Conservation (phyloP, 2,329 filamentous ascomycete species). For the Penicillium paneum region DNA sequence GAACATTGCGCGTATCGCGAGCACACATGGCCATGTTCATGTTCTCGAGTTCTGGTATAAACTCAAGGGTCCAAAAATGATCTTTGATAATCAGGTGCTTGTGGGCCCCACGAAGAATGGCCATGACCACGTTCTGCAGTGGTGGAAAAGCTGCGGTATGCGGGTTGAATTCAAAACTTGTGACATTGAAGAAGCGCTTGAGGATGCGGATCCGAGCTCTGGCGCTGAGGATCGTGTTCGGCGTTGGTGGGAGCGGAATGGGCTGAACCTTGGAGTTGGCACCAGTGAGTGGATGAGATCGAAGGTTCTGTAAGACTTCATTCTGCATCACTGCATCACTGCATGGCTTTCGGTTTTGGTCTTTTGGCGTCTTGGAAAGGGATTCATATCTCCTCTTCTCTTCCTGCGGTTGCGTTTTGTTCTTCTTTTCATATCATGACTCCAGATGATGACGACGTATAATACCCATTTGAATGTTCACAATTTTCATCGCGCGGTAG, state of each 20-base stretch:
- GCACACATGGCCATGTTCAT: constrained; percentile 76
- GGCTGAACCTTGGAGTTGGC: constrained; percentile 73
- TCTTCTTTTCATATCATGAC: constrained; percentile 10
- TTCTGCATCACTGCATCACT: neutral
- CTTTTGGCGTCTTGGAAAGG: constrained; percentile 1
- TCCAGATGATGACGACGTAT: constrained; percentile 16
- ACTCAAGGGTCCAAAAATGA: constrained; percentile 70
- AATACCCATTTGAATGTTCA: constrained; percentile 26
- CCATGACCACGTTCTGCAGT: constrained; percentile 79
- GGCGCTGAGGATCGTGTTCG: constrained; percentile 69
- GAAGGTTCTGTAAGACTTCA: constrained; percentile 59
- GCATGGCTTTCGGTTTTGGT: constrained; percentile 1
- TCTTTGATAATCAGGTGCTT: constrained; percentile 78
- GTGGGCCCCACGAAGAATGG: constrained; percentile 85
- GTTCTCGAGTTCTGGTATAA: constrained; percentile 81
- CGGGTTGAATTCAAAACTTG: constrained; percentile 90
- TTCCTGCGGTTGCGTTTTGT: constrained; percentile 2
- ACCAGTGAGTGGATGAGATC: constrained; percentile 89
- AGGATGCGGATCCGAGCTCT: constrained; percentile 68
- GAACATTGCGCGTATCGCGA: constrained; percentile 77
- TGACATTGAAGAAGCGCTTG: constrained; percentile 90
- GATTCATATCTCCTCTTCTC: neutral
- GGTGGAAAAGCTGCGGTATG: constrained; percentile 75
- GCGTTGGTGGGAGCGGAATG: constrained; percentile 84
- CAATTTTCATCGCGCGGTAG: constrained; percentile 8